Evolutionary conservation across 768 basidiomycete species (phyloP).

Genomic region (Boletus rubescentipes): DNA sequence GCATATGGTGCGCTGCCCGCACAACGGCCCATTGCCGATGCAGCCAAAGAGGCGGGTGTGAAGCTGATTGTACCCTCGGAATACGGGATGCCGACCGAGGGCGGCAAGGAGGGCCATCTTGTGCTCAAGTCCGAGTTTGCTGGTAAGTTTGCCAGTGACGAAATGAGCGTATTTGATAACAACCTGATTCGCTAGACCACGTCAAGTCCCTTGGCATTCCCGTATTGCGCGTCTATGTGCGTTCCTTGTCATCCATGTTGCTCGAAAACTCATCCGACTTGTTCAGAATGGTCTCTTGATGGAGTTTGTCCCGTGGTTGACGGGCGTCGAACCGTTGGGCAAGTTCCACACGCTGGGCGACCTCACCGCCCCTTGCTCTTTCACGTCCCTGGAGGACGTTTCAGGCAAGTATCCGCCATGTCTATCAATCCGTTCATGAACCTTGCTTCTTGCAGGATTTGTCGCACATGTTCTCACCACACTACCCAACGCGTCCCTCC

Average conservation of each 20-base stretch:
- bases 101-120: conserved; percentile 26
- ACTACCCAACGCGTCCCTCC: conserved; percentile 24
- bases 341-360: conserved; percentile 34
- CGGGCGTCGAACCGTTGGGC: conserved; percentile 25
- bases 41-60: conserved; percentile 37
- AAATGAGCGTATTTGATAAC: background rate
- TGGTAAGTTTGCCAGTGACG: conserved; percentile 15
- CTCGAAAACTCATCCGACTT: background rate
- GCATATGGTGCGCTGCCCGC: conserved; percentile 26
- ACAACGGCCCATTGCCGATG: conserved; percentile 33
- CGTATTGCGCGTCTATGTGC: conserved; percentile 32
- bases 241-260: background rate
- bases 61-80: conserved; percentile 42
- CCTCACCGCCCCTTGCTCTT: conserved; percentile 31
- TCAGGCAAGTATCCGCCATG: conserved; percentile 25
- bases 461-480: conserved; percentile 35
- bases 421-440: conserved; percentile 1
- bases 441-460: conserved; percentile 29
- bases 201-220: conserved; percentile 32
- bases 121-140: conserved; percentile 30
- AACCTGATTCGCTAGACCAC: conserved; percentile 20
- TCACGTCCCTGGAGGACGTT: conserved; percentile 35
- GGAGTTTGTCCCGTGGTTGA: conserved; percentile 32
- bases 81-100: conserved; percentile 37
- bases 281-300: conserved; percentile 35